phyloP scores from a whole-genome alignment of 768 basidiomycete species.

The Trametes villosa region DNA sequence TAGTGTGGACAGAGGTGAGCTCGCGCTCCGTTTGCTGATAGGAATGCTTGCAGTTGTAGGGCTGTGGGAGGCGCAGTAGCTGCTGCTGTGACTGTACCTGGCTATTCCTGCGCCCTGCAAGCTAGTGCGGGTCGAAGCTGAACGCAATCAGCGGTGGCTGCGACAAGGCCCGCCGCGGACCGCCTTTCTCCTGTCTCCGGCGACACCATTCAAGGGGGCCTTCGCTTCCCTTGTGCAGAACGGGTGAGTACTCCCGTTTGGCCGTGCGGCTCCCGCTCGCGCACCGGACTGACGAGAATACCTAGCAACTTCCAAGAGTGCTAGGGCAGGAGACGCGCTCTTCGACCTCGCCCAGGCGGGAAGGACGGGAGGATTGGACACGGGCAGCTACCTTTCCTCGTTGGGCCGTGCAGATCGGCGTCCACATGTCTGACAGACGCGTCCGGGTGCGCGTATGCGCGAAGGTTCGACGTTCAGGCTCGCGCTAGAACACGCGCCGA shows the following conservation, averaged over 20 bases:
- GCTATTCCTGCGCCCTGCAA: neutral
- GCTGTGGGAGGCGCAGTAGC: constrained; percentile 1
- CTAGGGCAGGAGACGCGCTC: too few relatives aligned
- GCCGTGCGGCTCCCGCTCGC: neutral
- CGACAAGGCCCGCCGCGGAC: neutral
- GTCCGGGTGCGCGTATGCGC: too few relatives aligned
- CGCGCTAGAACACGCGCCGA: too few relatives aligned
- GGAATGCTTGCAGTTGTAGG: constrained; percentile 1
- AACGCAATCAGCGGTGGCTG: constrained; percentile 5
- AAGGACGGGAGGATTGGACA: too few relatives aligned
- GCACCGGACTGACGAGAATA: neutral
- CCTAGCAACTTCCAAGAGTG: too few relatives aligned
- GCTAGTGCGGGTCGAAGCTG: neutral
- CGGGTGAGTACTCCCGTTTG: neutral
- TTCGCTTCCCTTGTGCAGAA: neutral
- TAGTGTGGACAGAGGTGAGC: too few relatives aligned
- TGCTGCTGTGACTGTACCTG: neutral
- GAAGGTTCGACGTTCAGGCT: too few relatives aligned
- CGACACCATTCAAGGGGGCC: neutral
- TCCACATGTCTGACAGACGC: too few relatives aligned
- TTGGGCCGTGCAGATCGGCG: too few relatives aligned
- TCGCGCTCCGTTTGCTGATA: neutral
- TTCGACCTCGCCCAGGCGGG: too few relatives aligned
- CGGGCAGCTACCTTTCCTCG: too few relatives aligned
- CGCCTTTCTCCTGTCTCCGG: neutral